phyloP scores from a whole-genome alignment of 2,329 filamentous ascomycete species.

The Cercospora zeina region DNA sequence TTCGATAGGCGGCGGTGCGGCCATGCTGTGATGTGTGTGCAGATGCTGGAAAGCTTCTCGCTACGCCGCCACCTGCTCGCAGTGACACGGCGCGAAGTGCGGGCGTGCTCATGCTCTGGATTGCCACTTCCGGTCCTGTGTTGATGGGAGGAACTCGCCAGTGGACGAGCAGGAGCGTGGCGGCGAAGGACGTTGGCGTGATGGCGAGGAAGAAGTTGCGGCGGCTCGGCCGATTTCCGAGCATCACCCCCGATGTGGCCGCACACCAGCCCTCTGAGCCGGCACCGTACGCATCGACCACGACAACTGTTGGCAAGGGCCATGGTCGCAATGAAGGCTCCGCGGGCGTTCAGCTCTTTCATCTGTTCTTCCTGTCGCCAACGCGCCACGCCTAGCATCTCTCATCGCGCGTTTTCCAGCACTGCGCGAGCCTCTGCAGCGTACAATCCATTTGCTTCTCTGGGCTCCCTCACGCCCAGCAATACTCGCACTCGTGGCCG shows the following conservation, averaged over 20 bases:
- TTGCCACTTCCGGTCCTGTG: background rate
- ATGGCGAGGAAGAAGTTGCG: constrained; percentile 6
- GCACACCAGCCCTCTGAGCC: background rate
- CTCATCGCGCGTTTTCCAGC: constrained; percentile 41
- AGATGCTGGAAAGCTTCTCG: constrained; percentile 43
- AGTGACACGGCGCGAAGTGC: constrained; percentile 44
- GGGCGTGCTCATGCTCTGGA: constrained; percentile 49
- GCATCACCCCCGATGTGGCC: constrained; percentile 9
- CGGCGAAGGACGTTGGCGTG: constrained; percentile 2
- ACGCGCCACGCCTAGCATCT: constrained; percentile 28
- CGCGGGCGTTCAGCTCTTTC: constrained; percentile 38
- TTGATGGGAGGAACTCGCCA: constrained; percentile 14
- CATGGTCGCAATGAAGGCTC: constrained; percentile 30
- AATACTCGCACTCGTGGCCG: constrained; percentile 11
- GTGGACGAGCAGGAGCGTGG: constrained; percentile 15
- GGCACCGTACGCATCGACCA: background rate
- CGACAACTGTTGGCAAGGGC: background rate
- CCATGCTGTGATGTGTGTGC: constrained; percentile 45
- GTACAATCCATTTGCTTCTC: constrained; percentile 14
- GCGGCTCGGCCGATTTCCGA: constrained; percentile 2
- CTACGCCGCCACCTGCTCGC: constrained; percentile 44
- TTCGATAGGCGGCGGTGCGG: constrained; percentile 51
- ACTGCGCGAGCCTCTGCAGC: constrained; percentile 27
- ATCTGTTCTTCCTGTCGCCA: constrained; percentile 45
- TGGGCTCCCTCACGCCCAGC: constrained; percentile 11